phyloP scores from a whole-genome alignment of 169 alveolate genomes.

The Babesia microti region DNA sequence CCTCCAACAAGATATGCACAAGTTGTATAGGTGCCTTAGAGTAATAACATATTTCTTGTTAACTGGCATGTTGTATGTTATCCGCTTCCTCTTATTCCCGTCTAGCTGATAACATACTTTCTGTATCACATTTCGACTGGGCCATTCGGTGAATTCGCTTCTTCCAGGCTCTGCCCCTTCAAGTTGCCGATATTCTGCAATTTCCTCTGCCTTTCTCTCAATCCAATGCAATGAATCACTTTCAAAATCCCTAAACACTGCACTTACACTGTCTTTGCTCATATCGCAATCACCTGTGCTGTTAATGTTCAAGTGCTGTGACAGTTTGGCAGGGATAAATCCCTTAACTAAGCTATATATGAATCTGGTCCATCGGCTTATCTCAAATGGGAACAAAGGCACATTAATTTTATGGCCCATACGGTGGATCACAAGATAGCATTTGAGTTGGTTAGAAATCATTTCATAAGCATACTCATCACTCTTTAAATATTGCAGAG shows the following conservation, averaged over 20 bases:
- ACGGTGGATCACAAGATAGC: too few relatives aligned
- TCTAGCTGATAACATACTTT: constrained; percentile 3
- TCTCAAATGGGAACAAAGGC: constrained; percentile 71
- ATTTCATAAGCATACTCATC: too few relatives aligned
- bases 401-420: constrained; percentile 45
- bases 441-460: too few relatives aligned
- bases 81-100: constrained; percentile 1
- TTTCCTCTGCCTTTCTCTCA: too few relatives aligned
- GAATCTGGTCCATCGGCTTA: constrained; percentile 60
- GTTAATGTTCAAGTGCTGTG: constrained; percentile 11
- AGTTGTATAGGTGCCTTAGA: constrained; percentile 67
- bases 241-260: constrained; percentile 1
- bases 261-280: constrained; percentile 2
- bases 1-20: constrained; percentile 73
- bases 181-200: constrained; percentile 5
- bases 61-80: constrained; percentile 12
- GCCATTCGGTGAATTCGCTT: too few relatives aligned
- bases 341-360: constrained; percentile 42
- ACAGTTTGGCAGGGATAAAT: constrained; percentile 44
- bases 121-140: too few relatives aligned
- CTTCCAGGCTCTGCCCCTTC: constrained; percentile 5
- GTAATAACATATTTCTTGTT: constrained; percentile 46
- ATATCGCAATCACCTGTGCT: constrained; percentile 2
- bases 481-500: too few relatives aligned
- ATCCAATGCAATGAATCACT: constrained; percentile 6